phyloP scores from a whole-genome alignment of 257 asterid species.

The Capsicum baccatum region DNA sequence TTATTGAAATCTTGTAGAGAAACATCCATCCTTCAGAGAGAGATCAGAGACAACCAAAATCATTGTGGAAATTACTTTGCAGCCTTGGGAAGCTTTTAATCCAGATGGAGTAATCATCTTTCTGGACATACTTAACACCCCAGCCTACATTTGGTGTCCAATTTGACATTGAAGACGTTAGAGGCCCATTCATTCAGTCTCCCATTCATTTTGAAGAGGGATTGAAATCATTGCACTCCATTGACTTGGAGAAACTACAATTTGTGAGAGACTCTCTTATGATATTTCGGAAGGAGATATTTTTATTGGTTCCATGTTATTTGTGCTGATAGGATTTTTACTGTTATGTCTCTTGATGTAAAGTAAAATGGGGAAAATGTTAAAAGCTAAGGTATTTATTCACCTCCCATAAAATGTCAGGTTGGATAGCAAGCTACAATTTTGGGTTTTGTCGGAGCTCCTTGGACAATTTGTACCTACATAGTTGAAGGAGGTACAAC shows the following conservation, averaged over 20 bases:
- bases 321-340: too few relatives aligned
- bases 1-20: constrained; percentile 93
- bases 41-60: constrained; percentile 99
- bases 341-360: too few relatives aligned
- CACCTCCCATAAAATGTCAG: too few relatives aligned
- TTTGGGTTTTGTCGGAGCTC: too few relatives aligned
- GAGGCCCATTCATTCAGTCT: constrained; percentile 78
- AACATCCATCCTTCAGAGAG: constrained; percentile 95
- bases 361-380: too few relatives aligned
- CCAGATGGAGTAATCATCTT: constrained; percentile 98
- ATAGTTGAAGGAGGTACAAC: too few relatives aligned
- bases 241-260: constrained; percentile 78
- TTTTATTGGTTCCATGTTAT: neutral
- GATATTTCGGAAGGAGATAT: constrained; percentile 77
- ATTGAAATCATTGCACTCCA: constrained; percentile 70
- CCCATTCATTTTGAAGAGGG: constrained; percentile 82
- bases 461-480: too few relatives aligned
- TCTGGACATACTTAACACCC: too few relatives aligned
- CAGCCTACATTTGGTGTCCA: constrained; percentile 99
- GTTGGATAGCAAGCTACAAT: too few relatives aligned
- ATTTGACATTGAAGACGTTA: constrained; percentile 96
- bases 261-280: constrained; percentile 89
- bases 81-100: constrained; percentile 96
- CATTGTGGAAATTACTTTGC: constrained; percentile 98
- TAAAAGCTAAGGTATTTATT: too few relatives aligned